phyloP scores from a whole-genome alignment of 345 rosid species.

The Raphanus raphanistrum region DNA sequence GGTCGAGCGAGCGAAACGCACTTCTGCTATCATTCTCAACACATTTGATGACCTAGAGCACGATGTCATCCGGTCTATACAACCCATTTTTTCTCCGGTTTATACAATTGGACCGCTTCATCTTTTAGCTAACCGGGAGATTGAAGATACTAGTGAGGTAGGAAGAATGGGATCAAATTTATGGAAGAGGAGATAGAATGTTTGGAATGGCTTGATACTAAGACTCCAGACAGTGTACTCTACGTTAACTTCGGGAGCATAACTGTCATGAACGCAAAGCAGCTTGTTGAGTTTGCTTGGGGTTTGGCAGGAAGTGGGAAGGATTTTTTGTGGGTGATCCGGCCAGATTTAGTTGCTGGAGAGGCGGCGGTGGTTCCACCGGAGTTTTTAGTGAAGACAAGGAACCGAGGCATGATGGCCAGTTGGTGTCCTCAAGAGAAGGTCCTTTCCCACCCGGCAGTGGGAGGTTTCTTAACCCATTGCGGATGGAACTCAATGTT shows the following conservation, averaged over 20 bases:
- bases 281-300: conserved; percentile 45
- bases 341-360: conserved; percentile 54
- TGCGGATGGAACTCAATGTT: conserved; percentile 63
- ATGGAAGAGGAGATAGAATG: conserved; percentile 38
- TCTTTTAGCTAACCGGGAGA: neutral
- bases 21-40: conserved; percentile 37
- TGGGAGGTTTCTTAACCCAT: conserved; percentile 57
- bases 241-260: conserved; percentile 30
- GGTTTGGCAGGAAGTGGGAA: conserved; percentile 54
- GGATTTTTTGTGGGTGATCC: conserved; percentile 53
- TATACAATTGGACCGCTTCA: conserved; percentile 27
- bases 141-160: neutral
- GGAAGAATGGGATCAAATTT: conserved; percentile 14
- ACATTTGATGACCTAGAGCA: conserved; percentile 41
- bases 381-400: conserved; percentile 40
- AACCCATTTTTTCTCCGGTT: conserved; percentile 29
- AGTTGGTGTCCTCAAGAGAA: conserved; percentile 61
- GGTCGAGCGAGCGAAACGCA: conserved; percentile 20
- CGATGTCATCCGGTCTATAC: conserved; percentile 26
- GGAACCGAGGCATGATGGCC: conserved; percentile 37
- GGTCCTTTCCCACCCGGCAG: conserved; percentile 49
- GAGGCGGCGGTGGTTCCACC: conserved; percentile 41
- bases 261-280: conserved; percentile 12
- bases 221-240: conserved; percentile 25
- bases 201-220: conserved; percentile 37